Conservation (phyloP, 495 filamentous ascomycete genomes). For the Choiromyces venosus region DNA sequence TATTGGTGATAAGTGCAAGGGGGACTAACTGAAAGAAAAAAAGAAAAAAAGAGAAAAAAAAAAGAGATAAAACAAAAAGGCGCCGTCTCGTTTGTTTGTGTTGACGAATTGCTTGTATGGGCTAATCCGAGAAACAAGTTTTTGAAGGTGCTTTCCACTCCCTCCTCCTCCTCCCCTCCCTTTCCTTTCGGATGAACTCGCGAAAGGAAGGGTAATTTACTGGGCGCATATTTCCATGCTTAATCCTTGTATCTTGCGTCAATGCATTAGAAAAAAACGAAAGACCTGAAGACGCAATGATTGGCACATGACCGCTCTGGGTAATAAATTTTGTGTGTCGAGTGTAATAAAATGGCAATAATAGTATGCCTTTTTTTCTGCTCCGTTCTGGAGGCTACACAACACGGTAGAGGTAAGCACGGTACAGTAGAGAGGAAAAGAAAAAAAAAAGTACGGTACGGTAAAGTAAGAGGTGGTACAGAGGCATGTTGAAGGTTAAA, state of each 20-base stretch:
- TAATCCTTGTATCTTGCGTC: constrained; percentile 33
- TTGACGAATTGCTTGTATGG: background rate
- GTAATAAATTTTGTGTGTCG: background rate
- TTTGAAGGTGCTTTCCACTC: background rate
- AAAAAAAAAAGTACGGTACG: background rate
- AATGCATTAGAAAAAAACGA: constrained; percentile 26
- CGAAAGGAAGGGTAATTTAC: background rate
- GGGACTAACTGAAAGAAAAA: too few species aligned
- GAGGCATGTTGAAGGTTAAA: constrained; percentile 1
- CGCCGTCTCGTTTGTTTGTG: background rate
- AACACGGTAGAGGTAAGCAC: background rate
- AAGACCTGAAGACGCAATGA: background rate
- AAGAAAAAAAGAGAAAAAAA: background rate
- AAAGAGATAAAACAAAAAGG: background rate
- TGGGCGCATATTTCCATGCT: background rate
- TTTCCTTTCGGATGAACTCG: constrained; percentile 1
- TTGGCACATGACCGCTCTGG: background rate
- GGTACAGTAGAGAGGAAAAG: background rate
- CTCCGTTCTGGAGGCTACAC: background rate
- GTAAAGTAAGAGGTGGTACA: background rate
- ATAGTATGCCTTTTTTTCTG: background rate
- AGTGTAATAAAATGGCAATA: background rate
- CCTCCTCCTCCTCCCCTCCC: background rate
- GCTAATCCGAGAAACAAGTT: background rate
- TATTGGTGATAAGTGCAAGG: background rate